phyloP scores from a whole-genome alignment of 441 rosid species.

The Flueggea neowawraea region DNA sequence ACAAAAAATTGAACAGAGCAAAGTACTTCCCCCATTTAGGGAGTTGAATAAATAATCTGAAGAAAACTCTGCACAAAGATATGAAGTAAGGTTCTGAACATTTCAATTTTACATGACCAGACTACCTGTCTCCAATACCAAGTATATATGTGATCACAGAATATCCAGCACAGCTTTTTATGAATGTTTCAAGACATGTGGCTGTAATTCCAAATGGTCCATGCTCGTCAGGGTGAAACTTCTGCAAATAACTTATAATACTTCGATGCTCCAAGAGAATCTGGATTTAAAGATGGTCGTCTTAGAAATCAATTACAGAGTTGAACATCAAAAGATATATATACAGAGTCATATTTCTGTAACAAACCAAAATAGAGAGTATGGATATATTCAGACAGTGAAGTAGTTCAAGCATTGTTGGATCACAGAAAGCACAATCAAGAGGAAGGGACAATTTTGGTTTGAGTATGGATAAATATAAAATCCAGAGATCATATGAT shows the following conservation, averaged over 20 bases:
- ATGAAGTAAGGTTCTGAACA: too few relatives aligned
- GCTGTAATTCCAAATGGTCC: conserved; percentile 98
- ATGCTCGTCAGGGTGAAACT: conserved; percentile 96
- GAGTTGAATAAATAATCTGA: too few relatives aligned
- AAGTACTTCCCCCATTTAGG: too few relatives aligned
- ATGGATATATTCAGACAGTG: background rate
- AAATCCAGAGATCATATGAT: too few relatives aligned
- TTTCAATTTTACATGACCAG: too few relatives aligned
- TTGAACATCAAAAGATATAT: background rate
- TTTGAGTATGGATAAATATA: too few relatives aligned
- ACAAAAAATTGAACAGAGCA: too few relatives aligned
- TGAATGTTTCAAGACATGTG: conserved; percentile 94
- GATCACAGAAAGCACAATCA: conserved; percentile 7
- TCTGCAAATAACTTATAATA: conserved; percentile 87
- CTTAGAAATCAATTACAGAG: conserved; percentile 9
- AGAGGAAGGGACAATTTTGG: too few relatives aligned
- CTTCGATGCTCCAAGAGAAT: conserved; percentile 96
- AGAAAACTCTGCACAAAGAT: too few relatives aligned
- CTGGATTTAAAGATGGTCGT: conserved; percentile 36
- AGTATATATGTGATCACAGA: conserved; percentile 96
- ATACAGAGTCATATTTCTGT: background rate
- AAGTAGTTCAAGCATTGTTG: background rate
- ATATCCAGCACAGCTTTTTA: conserved; percentile 98
- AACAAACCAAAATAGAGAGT: conserved; percentile 8
- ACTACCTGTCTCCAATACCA: conserved; percentile 95